Evolutionary conservation across 2,329 filamentous ascomycete genomes (phyloP), one percentile per base, ranked within the genome.

Genomic region (Penicillium sp.): DNA sequence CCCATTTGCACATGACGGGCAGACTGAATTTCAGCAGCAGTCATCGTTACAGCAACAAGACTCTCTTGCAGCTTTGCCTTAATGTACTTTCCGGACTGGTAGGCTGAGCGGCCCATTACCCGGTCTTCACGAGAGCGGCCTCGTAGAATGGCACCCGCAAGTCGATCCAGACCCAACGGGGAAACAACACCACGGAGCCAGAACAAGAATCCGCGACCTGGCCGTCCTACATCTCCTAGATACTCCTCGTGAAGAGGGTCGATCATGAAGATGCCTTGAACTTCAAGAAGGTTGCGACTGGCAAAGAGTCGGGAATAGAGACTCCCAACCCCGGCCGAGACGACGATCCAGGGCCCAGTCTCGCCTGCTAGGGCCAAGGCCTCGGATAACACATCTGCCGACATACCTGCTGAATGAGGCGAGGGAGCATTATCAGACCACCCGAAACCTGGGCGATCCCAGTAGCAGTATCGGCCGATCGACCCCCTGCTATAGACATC

Each of bases 11-110:
- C 94, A 44, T 87, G 86, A 21, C 89, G 81, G 54, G 91, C 91
- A 55, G 87, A 89, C 43, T 82, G 79, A 16, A 96, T 86, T 67
- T 99, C 94, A 32, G 90, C 90, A 71, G 87, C 88, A 13, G 91
- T 91, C 62, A 97, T 85, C 1, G 90, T 91, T 61, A 87, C 84
- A 0, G 92, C 92, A 31, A 97, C 91, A 1, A 97, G 81, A 61
- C 88, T 93, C 77, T 99, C 94, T 75, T 99, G 94, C 52, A 99
- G 80, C 74, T 92, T 90, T 4, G 92, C 89, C 71, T 95, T 96
- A 72, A 97, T 88, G 71, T 85, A 88, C 71, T 92, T 95, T 57
- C 90, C 90, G 22, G 81, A 82, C 73, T 96, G 91, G 68, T 91
- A 88, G 0, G 91, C 86, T 5, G 86, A 85, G 43, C 85, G 83